Evolutionary conservation across 176 grass and related monocot species (phyloP), one percentile per base, ranked within the genome.

Genomic region (Carex myosuroides): DNA sequence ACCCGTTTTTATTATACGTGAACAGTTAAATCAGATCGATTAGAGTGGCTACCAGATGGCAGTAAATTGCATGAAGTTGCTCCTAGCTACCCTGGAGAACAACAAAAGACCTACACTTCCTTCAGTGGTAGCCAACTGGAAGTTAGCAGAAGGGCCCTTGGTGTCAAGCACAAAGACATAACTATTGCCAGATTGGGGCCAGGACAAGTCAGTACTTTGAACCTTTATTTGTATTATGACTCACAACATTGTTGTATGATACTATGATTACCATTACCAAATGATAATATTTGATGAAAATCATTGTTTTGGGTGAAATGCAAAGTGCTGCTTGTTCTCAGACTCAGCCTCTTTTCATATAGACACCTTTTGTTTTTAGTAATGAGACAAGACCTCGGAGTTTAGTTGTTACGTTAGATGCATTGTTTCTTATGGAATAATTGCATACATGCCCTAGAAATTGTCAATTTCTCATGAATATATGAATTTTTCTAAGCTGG

Each of bases 11-110:
- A 82, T 83, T 24, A 76, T 88, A 30, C 48, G 46, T 87, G 17
- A 61, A 13, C 92, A 98, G 95, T 98, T 44, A 98, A 89, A 77
- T 91, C 95, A 87, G 83, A 83, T 88, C 86, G 91, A 71, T 87
- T 98, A 33, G 83, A 98, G 67, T 98, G 95, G 92, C 83, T 98
- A 78, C 92, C 92, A 83, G 91, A 95, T 87, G 95, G 95, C 55
- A 93, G 92, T 80, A 91, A 93, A 86, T 81, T 98, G 80, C 79
- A 85, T 53, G 87, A 87, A 86, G 42, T 67, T 65, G 80, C 89
- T 60, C 64, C 84, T 79, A 73, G 58, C 2, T 89, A 67, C 66
- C 86, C 94, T 84, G 85, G 88, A 81, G 81, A 94, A 73, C 85
- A 89, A 77, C 79, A 85, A 73, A 95, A 91, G 84, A 91, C 84